Evolutionary conservation across 75 land plant species (phyloP).

Genomic region (Pinus tabuliformis): DNA sequence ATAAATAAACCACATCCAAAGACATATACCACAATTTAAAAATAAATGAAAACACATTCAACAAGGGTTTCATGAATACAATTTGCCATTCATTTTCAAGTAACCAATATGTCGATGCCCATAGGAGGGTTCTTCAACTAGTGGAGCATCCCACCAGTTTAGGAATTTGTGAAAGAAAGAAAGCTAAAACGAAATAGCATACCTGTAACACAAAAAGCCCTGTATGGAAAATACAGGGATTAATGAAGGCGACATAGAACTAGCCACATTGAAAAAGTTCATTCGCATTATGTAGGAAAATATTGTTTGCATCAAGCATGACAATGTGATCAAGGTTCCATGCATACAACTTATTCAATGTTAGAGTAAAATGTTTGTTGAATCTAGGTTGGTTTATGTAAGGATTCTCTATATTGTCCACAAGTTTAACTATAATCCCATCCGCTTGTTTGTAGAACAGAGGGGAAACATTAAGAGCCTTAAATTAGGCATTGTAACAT

Average conservation of each 20-base stretch:
- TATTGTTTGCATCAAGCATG: conserved; percentile 91
- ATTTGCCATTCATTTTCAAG: not conserved
- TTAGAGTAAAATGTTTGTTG: conserved; percentile 62
- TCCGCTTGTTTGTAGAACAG: conserved; percentile 36
- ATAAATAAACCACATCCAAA: not conserved
- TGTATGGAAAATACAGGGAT: conserved; percentile 77
- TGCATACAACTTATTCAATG: conserved; percentile 92
- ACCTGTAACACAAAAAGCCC: conserved; percentile 6
- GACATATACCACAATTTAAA: not conserved
- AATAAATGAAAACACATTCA: not conserved
- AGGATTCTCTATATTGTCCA: conserved; percentile 82
- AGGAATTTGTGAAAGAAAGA: not conserved
- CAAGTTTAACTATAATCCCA: conserved; percentile 71
- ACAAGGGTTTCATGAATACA: not conserved
- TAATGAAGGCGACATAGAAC: conserved; percentile 28
- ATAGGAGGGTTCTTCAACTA: not conserved
- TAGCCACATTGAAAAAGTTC: conserved; percentile 90
- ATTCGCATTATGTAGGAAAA: conserved; percentile 81
- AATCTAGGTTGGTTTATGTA: conserved; percentile 53
- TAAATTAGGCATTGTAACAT: not conserved
- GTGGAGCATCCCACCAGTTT: not conserved
- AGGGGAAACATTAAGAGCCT: not conserved
- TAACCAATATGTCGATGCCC: not conserved
- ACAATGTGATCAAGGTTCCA: conserved; percentile 92
- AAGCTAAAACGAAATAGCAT: too few relatives aligned